Conservation (phyloP, 176 grass and related monocot genomes). For the Tillandsia leiboldiana region DNA sequence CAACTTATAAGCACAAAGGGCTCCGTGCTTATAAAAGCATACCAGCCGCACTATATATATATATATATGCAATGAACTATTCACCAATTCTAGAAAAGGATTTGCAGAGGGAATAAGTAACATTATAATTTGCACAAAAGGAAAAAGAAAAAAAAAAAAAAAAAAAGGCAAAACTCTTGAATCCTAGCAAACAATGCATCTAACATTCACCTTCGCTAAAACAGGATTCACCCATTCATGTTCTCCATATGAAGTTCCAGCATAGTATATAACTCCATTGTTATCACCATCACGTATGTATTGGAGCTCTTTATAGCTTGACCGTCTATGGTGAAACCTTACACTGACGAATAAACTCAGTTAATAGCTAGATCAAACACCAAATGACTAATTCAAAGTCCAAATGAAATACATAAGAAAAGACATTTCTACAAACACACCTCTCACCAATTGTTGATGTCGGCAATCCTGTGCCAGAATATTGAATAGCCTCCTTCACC, state of each 20-base stretch:
- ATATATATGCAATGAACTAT: no score
- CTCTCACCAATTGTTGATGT: constrained; percentile 30
- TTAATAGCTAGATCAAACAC: constrained; percentile 1
- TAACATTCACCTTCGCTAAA: constrained; percentile 58
- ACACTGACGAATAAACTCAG: constrained; percentile 29
- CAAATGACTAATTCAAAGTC: constrained; percentile 2
- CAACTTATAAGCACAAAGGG: no score
- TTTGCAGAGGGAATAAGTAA: not conserved
- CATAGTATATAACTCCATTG: constrained; percentile 83
- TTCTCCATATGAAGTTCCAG: constrained; percentile 76
- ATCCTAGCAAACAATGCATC: not conserved
- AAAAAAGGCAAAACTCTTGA: not conserved
- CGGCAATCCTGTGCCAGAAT: constrained; percentile 27
- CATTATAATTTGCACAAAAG: no score
- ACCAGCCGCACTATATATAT: no score
- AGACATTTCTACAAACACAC: constrained; percentile 29
- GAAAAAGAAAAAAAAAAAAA: no score
- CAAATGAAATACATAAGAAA: constrained; percentile 1
- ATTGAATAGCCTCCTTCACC: constrained; percentile 71
- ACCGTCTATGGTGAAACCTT: constrained; percentile 74
- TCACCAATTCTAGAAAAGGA: not conserved
- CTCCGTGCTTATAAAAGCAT: no score
- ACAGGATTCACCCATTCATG: constrained; percentile 98
- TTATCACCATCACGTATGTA: constrained; percentile 90
- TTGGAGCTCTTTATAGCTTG: constrained; percentile 92